Base-by-base conservation (phyloP, 2,329 filamentous ascomycete species). In the Fusarium nygamai region DNA sequence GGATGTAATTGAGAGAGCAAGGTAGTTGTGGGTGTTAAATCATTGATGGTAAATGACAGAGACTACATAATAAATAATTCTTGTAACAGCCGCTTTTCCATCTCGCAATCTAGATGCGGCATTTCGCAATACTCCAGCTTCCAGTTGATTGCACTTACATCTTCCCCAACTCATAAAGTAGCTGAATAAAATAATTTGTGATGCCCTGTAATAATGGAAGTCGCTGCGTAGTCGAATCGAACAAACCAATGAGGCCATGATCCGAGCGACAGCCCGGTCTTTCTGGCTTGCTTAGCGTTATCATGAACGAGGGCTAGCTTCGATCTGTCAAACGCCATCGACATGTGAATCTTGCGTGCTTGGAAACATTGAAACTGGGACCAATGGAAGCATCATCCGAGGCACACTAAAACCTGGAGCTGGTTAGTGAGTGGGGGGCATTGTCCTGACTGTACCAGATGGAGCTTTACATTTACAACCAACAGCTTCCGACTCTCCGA, bases 281-380 rank as follows among this genome's bases (percentile, higher is more conserved):
- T 22, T 24, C 11, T 41, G 44, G 20, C 19, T 59, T 17, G 16
- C 33, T 29, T 36, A 27, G 59, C 29, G 48, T 56, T 34, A 44
- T 27, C n/a, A 17, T 24, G 20, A 16, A 17, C 9, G 20, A 34
- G 29, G 36, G 48, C 6, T 61, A 61, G 48, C 48, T 29, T 9
- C 22, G 38, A 61, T 44, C 7, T 29, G 38, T 61, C 38, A 43
- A 10, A 61, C 59, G 38, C 24, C 12, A 34, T 44, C 17, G 48
- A 44, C n/a, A 57, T 46, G 22, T 62, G 31, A 46, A 62, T 57
- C 34, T 62, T 57, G 60, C 60, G 60, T 62, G 60, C 50, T 62
- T 62, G 39, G 7, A 46, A 62, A 57, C 22, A 13, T 57, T 33
- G 3, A 57, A 62, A 22, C 7, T 22, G 31, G 50, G 24, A 3